Evolutionary conservation across 768 basidiomycete genomes (phyloP).

Genomic region (Pleurotus djamor): DNA sequence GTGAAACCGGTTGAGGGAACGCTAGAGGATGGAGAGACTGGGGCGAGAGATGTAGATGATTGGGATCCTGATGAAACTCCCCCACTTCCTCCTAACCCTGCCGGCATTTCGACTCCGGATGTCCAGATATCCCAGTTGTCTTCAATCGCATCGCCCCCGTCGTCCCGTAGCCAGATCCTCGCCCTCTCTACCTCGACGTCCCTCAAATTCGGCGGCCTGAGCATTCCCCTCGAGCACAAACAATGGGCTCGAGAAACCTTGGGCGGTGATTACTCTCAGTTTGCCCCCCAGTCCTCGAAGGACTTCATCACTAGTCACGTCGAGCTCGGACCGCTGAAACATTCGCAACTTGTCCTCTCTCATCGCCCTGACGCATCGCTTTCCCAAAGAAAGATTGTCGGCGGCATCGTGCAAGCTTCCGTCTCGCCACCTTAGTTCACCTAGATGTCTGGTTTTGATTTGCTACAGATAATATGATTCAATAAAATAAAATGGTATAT

Average conservation of each 20-base stretch:
- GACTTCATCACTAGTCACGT: conserved; percentile 23
- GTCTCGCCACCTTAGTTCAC: background rate
- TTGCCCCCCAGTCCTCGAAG: conserved; percentile 25
- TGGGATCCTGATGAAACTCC: conserved; percentile 6
- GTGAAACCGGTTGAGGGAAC: background rate
- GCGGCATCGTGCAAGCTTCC: conserved; percentile 31
- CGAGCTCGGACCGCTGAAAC: conserved; percentile 36
- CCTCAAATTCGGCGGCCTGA: conserved; percentile 2
- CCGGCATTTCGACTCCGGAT: background rate
- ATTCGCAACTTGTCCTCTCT: conserved; percentile 40
- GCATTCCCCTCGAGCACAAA: conserved; percentile 4
- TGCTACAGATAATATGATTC: no score
- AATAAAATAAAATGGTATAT: no score
- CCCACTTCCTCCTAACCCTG: background rate
- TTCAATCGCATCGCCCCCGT: background rate
- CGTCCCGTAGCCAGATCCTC: background rate
- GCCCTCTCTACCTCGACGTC: background rate
- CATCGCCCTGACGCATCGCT: conserved; percentile 39
- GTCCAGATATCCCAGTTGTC: background rate
- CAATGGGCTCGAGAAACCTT: conserved; percentile 19
- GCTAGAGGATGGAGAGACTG: background rate
- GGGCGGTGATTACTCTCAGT: conserved; percentile 52
- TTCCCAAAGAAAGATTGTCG: conserved; percentile 31
- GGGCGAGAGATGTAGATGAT: background rate
- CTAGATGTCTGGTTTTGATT: no score